A percentile compares a stretch with the other conserved stretches of the same genome.
These are phyloP conservation scores for Begonia loranthoides DNA, from an alignment of 306 rosid genomes.

Conservation along the genomic window DNA sequence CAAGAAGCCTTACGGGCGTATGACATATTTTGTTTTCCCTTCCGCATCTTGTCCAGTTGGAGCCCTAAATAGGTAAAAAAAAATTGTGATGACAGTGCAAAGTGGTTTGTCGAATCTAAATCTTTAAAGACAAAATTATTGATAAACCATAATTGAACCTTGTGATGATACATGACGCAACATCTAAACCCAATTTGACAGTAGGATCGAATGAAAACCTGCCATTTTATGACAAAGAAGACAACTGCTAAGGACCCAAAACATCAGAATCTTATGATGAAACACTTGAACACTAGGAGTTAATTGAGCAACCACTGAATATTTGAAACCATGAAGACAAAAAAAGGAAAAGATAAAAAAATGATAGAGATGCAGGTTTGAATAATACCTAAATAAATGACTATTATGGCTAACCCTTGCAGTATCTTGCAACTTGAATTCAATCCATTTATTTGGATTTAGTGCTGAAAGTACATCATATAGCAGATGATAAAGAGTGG, in stretches of 20 bases:
- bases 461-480: conserved; percentile 43
- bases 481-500: not conserved
- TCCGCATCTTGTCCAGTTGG: conserved; percentile 64
- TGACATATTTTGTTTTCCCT: conserved; percentile 60
- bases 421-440: conserved; percentile 85
- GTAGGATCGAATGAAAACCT: conserved; percentile 82
- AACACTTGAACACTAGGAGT: not conserved
- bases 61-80: conserved; percentile 38
- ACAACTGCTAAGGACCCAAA: conserved; percentile 3
- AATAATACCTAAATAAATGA: conserved; percentile 57
- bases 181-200: conserved; percentile 60
- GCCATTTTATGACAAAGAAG: conserved; percentile 15
- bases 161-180: conserved; percentile 73
- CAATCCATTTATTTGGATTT: conserved; percentile 53
- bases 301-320: not conserved
- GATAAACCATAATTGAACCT: conserved; percentile 33
- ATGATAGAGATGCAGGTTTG: not conserved
- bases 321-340: not conserved
- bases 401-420: conserved; percentile 82
- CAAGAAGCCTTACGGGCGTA: conserved; percentile 73
- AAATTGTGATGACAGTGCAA: conserved; percentile 7
- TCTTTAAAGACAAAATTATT: not conserved
- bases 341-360: not conserved
- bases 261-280: not conserved
- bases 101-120: conserved; percentile 1